Evolutionary conservation across 1,284 basidiomycete genomes (phyloP), one percentile per base, ranked within the genome.

Genomic region (Cryptococcus maquisensis): DNA sequence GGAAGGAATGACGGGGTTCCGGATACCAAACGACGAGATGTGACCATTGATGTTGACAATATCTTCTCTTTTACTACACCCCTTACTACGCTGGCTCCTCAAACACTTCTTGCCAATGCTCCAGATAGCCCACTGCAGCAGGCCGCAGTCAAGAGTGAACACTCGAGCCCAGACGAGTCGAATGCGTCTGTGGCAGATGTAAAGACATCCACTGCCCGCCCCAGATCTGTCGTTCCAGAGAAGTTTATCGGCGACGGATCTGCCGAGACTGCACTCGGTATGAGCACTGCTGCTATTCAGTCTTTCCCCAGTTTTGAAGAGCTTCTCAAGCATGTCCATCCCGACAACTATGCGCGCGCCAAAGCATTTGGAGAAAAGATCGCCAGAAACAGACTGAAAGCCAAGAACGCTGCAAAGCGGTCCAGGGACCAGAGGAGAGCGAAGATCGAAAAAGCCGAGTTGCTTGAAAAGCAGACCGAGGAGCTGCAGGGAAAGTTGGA

Each of bases 351-450:
- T 16, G 55, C 54, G 13, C 56, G 50, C 10, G 67, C 67, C 20
- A 52, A 55, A 52, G 57, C 56, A 39, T 67, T 69, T 47, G 67
- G 67, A 55, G 64, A 69, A 57, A 57, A 60, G 52, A 67, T 69
- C 50, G 57, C 59, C 21, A 62, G 61, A 44, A 61, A 65, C 53
- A 64, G 67, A 46, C 59, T 64, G 56, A 64, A 65, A 55, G 67
- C 67, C 46, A 64, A 63, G 52, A 63, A 64, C 52, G 67, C 67
- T 15, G 65, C 65, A 36, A 67, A 66, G 59, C 64, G 67, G 62
- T 64, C 64, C 23, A 61, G 67, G 32, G 65, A 67, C 51, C 62
- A 69, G 54, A 58, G 62, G 42, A 56, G 63, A 57, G 57, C 55
- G 39, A 64, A 67, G 63, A 64, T 66, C 46, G 42, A 52, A 23